Evolutionary conservation across 2,329 filamentous ascomycete genomes (phyloP), one percentile per base, ranked within the genome.

Genomic region (Colletotrichum navitas): DNA sequence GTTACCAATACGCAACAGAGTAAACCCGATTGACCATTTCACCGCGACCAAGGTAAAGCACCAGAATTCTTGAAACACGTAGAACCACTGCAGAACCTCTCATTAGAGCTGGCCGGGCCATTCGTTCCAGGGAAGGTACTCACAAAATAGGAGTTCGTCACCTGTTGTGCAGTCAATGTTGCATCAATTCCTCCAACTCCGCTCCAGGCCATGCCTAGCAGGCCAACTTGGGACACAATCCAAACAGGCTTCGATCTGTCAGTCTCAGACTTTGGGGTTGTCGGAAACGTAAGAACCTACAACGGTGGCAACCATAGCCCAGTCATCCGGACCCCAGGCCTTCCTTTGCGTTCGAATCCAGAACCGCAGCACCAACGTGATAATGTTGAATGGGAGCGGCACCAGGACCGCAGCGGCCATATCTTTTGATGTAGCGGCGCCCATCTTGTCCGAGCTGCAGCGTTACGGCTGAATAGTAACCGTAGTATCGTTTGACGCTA

Each of bases 201-300:
- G n/a, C 68, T 71, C 68, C 68, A 71, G 18, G 68, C 68, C 68
- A 71, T 68, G 36, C 68, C 68, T 12, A 71, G 43, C 18, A 71
- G 55, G 0, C 68, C 68, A 24, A 71, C 47, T 32, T 71, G 65
- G 2, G 51, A 59, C 10, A 71, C 36, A 18, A 36, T 14, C 68
- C 68, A 71, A 2, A 71, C 65, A 8, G 68, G 68, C 68, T 71
- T 47, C n/a, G 3, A 2, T 7, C 21, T 39, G 64, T 71, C 54
- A 71, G 65, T 34, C 26, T 3, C 49, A 5, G 24, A 18, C 16
- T 12, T 12, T n/a, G 5, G 14, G 14, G 14, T 6, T 29, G 4
- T 16, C 16, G 6, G 16, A 16, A 10, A 16, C 5, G 24, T 21
- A 18, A 14, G 16, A 34, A 71, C 68, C 3, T 71, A 71, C 68